Base-by-base conservation (phyloP, 139 green algal genomes). In the Microglena sp. region DNA sequence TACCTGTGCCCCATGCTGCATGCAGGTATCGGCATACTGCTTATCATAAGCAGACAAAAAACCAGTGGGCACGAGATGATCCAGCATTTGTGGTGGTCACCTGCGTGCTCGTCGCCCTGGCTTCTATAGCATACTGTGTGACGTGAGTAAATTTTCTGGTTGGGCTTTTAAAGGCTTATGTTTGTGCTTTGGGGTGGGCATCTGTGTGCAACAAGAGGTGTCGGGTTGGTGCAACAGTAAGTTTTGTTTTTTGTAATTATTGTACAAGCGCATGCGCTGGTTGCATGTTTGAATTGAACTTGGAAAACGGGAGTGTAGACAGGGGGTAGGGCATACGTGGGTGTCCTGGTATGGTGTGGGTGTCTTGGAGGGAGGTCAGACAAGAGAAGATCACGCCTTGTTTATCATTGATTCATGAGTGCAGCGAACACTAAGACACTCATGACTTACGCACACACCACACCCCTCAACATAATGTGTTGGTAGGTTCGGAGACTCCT, bases 41-140 rank as follows among this genome's bases (percentile, higher is more conserved):
- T 1, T 98, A 98, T 62, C 92, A 97, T 72, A 96, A 95, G 55
- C 87, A 98, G 60, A 98, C 93, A 0, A 98, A 98, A 64, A 92
- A 96, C 60, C 86, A 95, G 58, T 99, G 93, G 93, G 90, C 92
- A 3, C 67, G 93, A 1, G 93, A 99, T 66, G 93, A 99, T 67
- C 93, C 93, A 5, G 93, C 92, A 0, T 98, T 96, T 76, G 78
- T 96, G 1, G 82, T 97, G 5, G 79, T 98, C 8, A 71, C 45
- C 5, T 83, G 70, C 34, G 46, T 73, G 1, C 79, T 97, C 2
- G 76, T 98, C 5, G 81, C 83, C 0, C 36, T 83, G 2, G 73
- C 86, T 46, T 76, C 90, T 8, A 45, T 59, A 8, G 84, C 83
- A 2, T 98, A 95, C 73, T 97, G 87, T 60, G 54, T 91, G 0